Conservation (phyloP, 2,329 filamentous ascomycete species). For the Ophiocordyceps robertsii region DNA sequence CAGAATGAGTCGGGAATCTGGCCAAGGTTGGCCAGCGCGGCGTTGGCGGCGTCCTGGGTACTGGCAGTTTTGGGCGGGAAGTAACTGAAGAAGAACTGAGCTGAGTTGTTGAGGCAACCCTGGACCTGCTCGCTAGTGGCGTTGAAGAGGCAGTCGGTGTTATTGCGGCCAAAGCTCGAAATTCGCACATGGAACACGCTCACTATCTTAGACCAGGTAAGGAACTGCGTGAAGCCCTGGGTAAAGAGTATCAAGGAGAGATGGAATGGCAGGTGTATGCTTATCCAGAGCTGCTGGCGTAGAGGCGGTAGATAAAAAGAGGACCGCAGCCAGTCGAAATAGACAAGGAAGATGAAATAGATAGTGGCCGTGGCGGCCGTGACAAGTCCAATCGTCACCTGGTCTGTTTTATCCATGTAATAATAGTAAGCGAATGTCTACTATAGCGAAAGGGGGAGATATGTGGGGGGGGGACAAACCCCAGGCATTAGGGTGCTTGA, state of each 20-base stretch:
- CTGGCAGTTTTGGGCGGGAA: slow-evolving; percentile 14
- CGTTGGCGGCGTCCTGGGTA: slow-evolving; percentile 8
- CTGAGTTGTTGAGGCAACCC: slow-evolving; percentile 5
- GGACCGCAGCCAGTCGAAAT: slow-evolving; percentile 52
- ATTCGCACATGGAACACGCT: slow-evolving; percentile 13
- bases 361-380: slow-evolving; percentile 23
- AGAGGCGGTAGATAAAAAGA: slow-evolving; percentile 38
- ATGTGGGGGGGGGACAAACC: slow-evolving; percentile 12
- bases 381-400: slow-evolving; percentile 26
- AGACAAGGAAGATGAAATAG: slow-evolving; percentile 31
- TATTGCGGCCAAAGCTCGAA: slow-evolving; percentile 4
- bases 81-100: slow-evolving; percentile 9
- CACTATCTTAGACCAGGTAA: slow-evolving; percentile 29
- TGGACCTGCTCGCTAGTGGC: slow-evolving; percentile 10
- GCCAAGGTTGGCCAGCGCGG: slow-evolving; percentile 15
- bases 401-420: slow-evolving; percentile 13
- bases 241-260: slow-evolving; percentile 49
- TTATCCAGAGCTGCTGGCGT: slow-evolving; percentile 45
- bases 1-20: slow-evolving; percentile 15
- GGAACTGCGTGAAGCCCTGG: slow-evolving; percentile 46
- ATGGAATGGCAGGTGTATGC: slow-evolving; percentile 50
- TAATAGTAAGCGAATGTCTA: fast-evolving
- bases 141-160: slow-evolving; percentile 4
- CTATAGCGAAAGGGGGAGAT: background rate
- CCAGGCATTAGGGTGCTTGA: slow-evolving; percentile 26